Evolutionary conservation across 23 red algal genomes (phyloP), one percentile per base, ranked within the genome.

Genomic region (Chondrus crispus): DNA sequence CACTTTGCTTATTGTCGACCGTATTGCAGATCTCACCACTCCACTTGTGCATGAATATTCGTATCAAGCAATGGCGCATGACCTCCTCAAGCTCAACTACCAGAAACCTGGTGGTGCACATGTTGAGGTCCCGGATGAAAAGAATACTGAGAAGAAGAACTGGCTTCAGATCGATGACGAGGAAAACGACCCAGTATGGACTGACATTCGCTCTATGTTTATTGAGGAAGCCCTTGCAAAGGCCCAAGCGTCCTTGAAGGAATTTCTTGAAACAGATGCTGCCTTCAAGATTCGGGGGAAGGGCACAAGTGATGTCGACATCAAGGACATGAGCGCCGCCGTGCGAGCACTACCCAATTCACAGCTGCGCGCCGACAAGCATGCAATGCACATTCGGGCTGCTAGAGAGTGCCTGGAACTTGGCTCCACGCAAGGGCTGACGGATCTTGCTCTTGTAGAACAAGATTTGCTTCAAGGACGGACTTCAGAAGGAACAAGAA

Each of bases 61-160:
- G 10, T 98, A 98, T 49, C 93, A 98, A 68, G 96, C 96, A 12
- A 98, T 98, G 93, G 93, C 81, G 9, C 89, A 98, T 76, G 96
- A 98, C 57, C 78, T 98, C 46, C 62, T 98, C 13, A 38, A 72
- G 0, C 58, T 95, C 37, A 84, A 95, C 57, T 87, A 92, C 88
- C 78, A 66, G 12, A 91, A 98, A 62, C 93, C 93, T 14, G 88
- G 85, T 29, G 93, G 93, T 38, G 92, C 87, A 19, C 91, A 95
- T 63, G 88, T 93, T 51, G 71, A 85, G 36, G n/a, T 97, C 4
- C 84, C 84, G 8, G 88, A 93, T 60, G 64, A 83, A 37, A 82
- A 81, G 39, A 63, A 80, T 24, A 2, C 74, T 28, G 76, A 57
- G 0, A 90, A 89, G 57, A 87, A 72, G 42, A 93, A 93, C 40